Base-by-base conservation (phyloP, 495 filamentous ascomycete species). In the Melanomma pulvis-pyrius region DNA sequence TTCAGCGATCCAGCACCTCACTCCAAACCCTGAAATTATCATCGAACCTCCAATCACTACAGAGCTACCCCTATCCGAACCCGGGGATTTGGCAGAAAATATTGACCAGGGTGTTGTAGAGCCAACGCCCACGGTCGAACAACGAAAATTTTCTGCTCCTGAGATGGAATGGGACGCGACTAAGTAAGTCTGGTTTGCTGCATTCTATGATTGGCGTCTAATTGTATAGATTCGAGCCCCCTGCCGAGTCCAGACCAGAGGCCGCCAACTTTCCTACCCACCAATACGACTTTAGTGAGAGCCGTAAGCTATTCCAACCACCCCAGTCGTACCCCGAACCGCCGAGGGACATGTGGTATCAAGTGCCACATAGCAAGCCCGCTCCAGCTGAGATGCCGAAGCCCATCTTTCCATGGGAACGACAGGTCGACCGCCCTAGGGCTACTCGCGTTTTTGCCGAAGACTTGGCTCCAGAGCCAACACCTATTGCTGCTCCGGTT, bases 321-420 rank as follows among this genome's bases (percentile, higher is more conserved):
- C 92, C 92, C 30, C 71, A 81, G 41, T 82, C 82, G 47, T 93
- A 93, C 65, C 91, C 91, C 0, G 90, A 91, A 74, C 90, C 92
- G 17, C 92, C 92, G 1, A 90, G 86, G 72, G 82, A 89, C 63
- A 90, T 94, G 89, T 93, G 87, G 79, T 94, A 92, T 71, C 78
- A 92, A 68, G 83, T 92, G 22, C 92, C 91, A 2, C 80, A 82
- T 58, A 82, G 80, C 12, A 83, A 83, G 63, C 82, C 83, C 25
- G 77, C 19, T 1, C 55, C 83, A 49, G 79, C 81, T 24, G 76
- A 86, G 62, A 83, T 80, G 60, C 82, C 87, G 2, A 82, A 83
- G 39, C 82, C 86, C 7, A 82, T 96, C 30, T 97, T 97, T 77
- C 92, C 92, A 15, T 97, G 93, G 93, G 93, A 97, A 73, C 73